Evolutionary conservation across 345 rosid genomes (phyloP).

Genomic region (Clausena lansium): DNA sequence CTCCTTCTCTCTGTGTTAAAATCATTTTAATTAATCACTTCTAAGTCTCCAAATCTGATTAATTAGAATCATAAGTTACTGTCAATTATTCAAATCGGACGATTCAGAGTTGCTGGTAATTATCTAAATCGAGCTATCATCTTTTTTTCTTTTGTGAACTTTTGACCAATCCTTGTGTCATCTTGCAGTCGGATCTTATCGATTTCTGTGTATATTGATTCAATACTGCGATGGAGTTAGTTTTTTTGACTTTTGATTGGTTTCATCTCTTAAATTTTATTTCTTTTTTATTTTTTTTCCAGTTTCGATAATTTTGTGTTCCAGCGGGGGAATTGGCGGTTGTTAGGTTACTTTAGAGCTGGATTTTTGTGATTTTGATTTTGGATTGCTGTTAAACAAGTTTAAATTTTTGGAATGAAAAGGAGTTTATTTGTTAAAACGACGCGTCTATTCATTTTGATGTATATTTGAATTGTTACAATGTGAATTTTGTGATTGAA

Average conservation of each 20-base stretch:
- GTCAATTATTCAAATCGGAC: slow-evolving; percentile 2
- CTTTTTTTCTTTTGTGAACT: background rate
- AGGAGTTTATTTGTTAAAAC: background rate
- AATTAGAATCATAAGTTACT: background rate
- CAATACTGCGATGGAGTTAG: background rate
- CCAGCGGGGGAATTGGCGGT: background rate
- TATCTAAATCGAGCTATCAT: background rate
- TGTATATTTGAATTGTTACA: background rate
- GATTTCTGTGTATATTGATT: background rate
- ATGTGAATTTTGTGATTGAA: background rate
- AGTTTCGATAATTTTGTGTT: background rate
- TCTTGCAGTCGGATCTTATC: background rate
- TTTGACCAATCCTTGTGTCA: background rate
- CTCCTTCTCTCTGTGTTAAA: background rate
- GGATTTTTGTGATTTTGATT: background rate
- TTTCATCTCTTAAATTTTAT: background rate
- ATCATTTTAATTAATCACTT: background rate
- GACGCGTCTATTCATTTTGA: background rate
- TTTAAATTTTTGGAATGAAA: background rate
- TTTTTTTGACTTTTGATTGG: background rate
- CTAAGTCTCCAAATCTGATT: background rate
- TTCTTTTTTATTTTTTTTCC: background rate
- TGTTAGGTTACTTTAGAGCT: background rate
- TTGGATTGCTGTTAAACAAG: background rate
- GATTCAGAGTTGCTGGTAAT: slow-evolving; percentile 15